Evolutionary conservation across 2,329 filamentous ascomycete genomes (phyloP).

Genomic region (Lachnellula occidentalis): DNA sequence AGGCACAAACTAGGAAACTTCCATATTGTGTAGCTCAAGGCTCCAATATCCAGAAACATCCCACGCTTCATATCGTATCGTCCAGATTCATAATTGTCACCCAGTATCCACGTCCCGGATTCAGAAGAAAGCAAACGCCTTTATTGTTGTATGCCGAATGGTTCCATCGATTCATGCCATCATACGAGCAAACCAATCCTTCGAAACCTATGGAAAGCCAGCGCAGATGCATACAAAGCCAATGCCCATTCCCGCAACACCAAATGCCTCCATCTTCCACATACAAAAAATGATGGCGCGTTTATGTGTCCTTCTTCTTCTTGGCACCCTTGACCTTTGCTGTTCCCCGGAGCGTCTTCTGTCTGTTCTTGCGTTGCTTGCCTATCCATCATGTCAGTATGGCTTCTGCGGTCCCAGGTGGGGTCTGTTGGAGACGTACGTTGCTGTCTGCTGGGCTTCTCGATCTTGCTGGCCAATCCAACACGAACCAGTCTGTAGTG

Average conservation of each 20-base stretch:
- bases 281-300: constrained; percentile 29
- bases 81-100: too few species aligned
- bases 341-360: constrained; percentile 96
- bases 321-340: constrained; percentile 96
- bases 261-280: constrained; percentile 25
- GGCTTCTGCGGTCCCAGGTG: constrained; percentile 1
- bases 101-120: too few species aligned
- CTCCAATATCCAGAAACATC: too few species aligned
- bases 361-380: constrained; percentile 99
- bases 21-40: too few species aligned
- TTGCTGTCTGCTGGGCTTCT: constrained; percentile 98
- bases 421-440: constrained; percentile 60
- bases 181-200: constrained; percentile 21
- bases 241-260: constrained; percentile 28
- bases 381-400: constrained; percentile 48
- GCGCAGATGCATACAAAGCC: constrained; percentile 27
- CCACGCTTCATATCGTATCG: too few species aligned
- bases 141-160: constrained; percentile 24
- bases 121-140: constrained; percentile 21
- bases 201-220: constrained; percentile 25
- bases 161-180: constrained; percentile 22
- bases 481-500: constrained; percentile 94
- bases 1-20: too few species aligned
- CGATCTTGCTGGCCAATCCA: constrained; percentile 87
- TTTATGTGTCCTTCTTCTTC: constrained; percentile 91